These are phyloP conservation scores for Smithsoniella earleae DNA, from an alignment of 163 green algal genomes.

Conservation along the genomic window DNA sequence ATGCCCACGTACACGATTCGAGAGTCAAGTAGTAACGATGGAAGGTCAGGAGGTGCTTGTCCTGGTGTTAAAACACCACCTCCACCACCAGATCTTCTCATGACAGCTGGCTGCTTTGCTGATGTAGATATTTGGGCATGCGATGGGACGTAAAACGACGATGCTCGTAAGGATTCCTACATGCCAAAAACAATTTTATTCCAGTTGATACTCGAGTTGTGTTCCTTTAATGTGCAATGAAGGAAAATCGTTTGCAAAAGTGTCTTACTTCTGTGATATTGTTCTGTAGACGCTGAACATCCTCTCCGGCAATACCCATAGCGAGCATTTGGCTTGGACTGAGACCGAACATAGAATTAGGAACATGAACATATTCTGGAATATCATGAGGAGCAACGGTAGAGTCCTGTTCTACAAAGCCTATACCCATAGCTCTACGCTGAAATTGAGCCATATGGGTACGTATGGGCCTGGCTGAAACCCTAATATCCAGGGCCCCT, in stretches of 20 bases:
- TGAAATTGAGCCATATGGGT: too few species aligned
- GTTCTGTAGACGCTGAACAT: conserved; percentile 32
- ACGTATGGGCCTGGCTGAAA: too few species aligned
- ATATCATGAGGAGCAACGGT: neutral
- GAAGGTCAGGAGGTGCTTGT: conserved; percentile 68
- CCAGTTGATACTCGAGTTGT: neutral
- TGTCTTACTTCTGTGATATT: conserved; percentile 10
- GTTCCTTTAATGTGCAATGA: neutral
- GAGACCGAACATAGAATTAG: conserved; percentile 32
- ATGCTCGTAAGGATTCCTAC: conserved; percentile 21
- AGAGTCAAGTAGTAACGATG: conserved; percentile 71
- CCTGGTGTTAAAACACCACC: conserved; percentile 32
- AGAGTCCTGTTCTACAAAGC: conserved; percentile 20
- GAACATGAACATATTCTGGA: conserved; percentile 28
- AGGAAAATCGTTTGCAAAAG: neutral
- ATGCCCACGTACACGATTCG: conserved; percentile 84
- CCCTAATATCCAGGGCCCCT: too few species aligned
- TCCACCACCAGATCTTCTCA: conserved; percentile 26
- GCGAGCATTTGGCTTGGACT: conserved; percentile 32
- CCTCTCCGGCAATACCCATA: conserved; percentile 33
- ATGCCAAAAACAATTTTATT: neutral
- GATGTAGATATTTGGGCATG: neutral
- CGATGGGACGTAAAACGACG: conserved; percentile 26
- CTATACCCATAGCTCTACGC: conserved; percentile 30
- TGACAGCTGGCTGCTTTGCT: conserved; percentile 28